Conservation (phyloP, 768 basidiomycete species). For the Termitomyces sp. region DNA sequence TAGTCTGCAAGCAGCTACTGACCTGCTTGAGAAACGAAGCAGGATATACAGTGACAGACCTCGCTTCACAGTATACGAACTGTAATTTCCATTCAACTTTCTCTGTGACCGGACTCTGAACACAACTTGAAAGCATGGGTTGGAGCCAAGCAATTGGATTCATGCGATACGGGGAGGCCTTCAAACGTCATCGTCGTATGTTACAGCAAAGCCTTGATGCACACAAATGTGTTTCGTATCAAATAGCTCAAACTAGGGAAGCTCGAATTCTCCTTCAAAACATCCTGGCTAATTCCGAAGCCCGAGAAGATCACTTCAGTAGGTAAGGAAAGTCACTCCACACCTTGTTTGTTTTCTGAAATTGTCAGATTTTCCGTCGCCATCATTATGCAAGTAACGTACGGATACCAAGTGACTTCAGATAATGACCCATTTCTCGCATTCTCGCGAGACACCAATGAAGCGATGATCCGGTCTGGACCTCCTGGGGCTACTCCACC, state of each 20-base stretch:
- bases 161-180: conserved; percentile 14
- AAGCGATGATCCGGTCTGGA: conserved; percentile 19
- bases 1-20: conserved; percentile 10
- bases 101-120: neutral
- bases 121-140: conserved; percentile 10
- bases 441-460: conserved; percentile 25
- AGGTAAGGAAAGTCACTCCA: conserved; percentile 16
- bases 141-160: conserved; percentile 8
- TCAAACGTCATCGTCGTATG: conserved; percentile 12
- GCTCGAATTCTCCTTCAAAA: conserved; percentile 23
- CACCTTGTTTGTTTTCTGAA: neutral
- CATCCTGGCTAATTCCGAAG: conserved; percentile 20
- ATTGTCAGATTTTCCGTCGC: conserved; percentile 7
- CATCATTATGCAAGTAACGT: conserved; percentile 23
- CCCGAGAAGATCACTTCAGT: conserved; percentile 22
- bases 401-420: conserved; percentile 26
- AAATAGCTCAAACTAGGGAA: conserved; percentile 21
- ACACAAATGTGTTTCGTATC: conserved; percentile 16
- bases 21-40: conserved; percentile 13
- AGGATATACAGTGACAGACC: conserved; percentile 15
- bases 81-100: conserved; percentile 8
- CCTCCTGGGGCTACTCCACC: conserved; percentile 17
- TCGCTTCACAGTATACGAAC: conserved; percentile 11
- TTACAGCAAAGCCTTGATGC: conserved; percentile 16
- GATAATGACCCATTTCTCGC: conserved; percentile 33